Conservation (phyloP, 2,329 filamentous ascomycete species). For the Didymella exigua region DNA sequence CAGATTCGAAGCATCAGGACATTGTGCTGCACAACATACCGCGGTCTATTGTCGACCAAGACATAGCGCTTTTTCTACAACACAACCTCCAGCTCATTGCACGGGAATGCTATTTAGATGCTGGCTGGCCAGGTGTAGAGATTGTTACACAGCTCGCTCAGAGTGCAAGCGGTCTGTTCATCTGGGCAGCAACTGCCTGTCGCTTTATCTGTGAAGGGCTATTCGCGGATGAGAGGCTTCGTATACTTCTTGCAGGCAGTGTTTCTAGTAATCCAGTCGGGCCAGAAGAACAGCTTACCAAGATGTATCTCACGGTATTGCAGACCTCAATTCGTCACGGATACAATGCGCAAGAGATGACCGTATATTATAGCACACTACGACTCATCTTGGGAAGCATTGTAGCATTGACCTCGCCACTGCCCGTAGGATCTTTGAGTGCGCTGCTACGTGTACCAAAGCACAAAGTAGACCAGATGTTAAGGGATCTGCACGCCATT, state of each 20-base stretch:
- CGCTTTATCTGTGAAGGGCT: slow-evolving; percentile 22
- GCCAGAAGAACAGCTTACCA: background rate
- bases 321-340: background rate
- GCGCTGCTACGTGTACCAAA: background rate
- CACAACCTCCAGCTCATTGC: slow-evolving; percentile 11
- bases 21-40: slow-evolving; percentile 7
- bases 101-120: background rate
- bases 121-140: slow-evolving; percentile 24
- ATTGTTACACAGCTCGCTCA: slow-evolving; percentile 28
- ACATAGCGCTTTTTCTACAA: slow-evolving; percentile 22
- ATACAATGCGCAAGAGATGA: background rate
- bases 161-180: slow-evolving; percentile 43
- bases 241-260: background rate
- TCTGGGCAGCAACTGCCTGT: slow-evolving; percentile 40
- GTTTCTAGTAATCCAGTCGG: background rate
- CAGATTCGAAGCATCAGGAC: background rate
- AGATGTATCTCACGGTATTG: background rate
- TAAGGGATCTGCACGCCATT: background rate
- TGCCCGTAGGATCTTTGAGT: background rate
- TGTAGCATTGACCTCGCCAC: background rate
- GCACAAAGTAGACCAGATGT: background rate
- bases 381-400: background rate
- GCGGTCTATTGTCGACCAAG: slow-evolving; percentile 18
- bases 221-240: background rate
- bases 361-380: background rate